These are phyloP conservation scores for Hypoxylon sp. DNA, from an alignment of 2,329 filamentous ascomycete species.

Conservation along the genomic window DNA sequence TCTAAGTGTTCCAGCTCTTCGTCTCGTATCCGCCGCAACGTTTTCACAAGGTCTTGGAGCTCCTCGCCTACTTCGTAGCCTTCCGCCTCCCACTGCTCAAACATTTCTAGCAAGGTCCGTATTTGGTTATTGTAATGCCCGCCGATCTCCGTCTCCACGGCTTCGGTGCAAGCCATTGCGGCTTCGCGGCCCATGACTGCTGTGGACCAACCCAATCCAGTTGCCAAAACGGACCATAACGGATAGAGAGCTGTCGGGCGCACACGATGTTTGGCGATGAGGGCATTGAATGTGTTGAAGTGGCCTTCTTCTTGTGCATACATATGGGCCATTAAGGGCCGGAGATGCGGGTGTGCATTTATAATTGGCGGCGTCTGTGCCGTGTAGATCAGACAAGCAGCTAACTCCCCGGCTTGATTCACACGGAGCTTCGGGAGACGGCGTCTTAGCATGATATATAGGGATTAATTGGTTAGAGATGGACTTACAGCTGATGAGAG, in stretches of 20 bases:
- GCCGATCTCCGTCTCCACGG: conserved; percentile 98
- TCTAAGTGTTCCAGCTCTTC: conserved; percentile 98
- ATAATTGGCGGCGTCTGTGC: conserved; percentile 88
- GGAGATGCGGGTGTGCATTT: conserved; percentile 85
- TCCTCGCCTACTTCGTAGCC: conserved; percentile 88
- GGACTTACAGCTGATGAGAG: conserved; percentile 77
- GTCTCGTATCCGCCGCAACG: conserved; percentile 87
- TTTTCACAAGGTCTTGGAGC: conserved; percentile 78
- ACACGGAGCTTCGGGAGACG: conserved; percentile 77
- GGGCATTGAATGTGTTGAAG: conserved; percentile 84
- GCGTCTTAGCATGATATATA: conserved; percentile 20
- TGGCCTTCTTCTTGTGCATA: conserved; percentile 95
- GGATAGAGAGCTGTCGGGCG: conserved; percentile 95
- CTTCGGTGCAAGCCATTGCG: conserved; percentile 98
- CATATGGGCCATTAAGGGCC: conserved; percentile 96
- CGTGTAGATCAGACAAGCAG: conserved; percentile 93
- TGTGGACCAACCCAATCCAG: conserved; percentile 88
- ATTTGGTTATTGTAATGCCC: conserved; percentile 97
- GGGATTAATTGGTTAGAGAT: conserved; percentile 3
- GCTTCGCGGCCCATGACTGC: conserved; percentile 91
- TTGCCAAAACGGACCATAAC: conserved; percentile 85
- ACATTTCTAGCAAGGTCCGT: conserved; percentile 83
- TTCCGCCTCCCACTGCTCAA: conserved; percentile 78
- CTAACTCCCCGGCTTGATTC: conserved; percentile 98
- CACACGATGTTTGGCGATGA: conserved; percentile 88